Conservation (phyloP, 176 grass and related monocot species). For the Neostapfia colusana region DNA sequence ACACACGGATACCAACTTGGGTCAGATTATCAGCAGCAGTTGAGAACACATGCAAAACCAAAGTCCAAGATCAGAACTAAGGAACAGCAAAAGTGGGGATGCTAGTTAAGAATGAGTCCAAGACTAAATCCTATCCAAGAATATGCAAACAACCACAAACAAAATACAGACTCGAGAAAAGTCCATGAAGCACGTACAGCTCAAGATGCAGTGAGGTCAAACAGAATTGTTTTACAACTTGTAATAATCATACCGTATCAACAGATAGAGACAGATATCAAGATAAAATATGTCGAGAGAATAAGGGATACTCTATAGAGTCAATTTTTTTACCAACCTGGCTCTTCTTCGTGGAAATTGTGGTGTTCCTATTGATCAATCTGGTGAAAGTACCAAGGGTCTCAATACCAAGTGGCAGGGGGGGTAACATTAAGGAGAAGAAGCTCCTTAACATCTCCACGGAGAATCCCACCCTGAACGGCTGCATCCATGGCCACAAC, state of each 20-base stretch:
- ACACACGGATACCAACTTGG: constrained; percentile 67
- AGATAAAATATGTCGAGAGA: background rate
- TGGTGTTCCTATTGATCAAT: constrained; percentile 80
- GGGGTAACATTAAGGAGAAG: constrained; percentile 72
- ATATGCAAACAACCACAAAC: too few relatives aligned
- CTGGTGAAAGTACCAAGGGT: constrained; percentile 77
- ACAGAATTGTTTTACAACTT: background rate
- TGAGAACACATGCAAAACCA: constrained; percentile 52
- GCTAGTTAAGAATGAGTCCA: too few relatives aligned
- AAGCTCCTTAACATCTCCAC: constrained; percentile 86
- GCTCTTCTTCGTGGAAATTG: constrained; percentile 78
- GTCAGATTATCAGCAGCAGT: constrained; percentile 80
- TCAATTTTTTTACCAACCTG: constrained; percentile 35
- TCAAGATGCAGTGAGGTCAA: background rate
- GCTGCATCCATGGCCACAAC: constrained; percentile 74
- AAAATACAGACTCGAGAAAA: too few relatives aligned
- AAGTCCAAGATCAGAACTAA: constrained; percentile 1
- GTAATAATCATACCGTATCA: background rate
- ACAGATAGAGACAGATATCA: background rate
- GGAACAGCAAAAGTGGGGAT: background rate
- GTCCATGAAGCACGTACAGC: background rate
- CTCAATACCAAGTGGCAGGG: constrained; percentile 76
- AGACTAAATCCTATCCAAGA: background rate
- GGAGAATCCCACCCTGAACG: constrained; percentile 73
- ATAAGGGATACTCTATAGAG: background rate